Conservation (phyloP, 352 stramenopile genomes). For the Pythium aquatile region DNA sequence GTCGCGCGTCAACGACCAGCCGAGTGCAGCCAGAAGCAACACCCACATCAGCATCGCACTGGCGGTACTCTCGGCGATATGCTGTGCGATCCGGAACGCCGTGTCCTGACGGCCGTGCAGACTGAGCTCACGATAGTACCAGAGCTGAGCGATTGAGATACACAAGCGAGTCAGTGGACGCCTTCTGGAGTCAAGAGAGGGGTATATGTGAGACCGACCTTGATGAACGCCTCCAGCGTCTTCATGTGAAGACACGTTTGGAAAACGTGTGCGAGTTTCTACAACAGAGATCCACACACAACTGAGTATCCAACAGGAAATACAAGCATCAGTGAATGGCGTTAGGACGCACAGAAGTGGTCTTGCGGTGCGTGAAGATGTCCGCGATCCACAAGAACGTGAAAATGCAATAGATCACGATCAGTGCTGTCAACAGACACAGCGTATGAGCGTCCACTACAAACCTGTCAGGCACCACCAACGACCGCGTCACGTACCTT, state of each 20-base stretch:
- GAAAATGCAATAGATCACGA: slow-evolving; percentile 40
- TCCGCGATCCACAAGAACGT: slow-evolving; percentile 52
- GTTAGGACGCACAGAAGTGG: slow-evolving; percentile 33
- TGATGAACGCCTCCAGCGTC: slow-evolving; percentile 43
- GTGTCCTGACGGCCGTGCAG: slow-evolving; percentile 28
- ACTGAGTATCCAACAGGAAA: not conserved
- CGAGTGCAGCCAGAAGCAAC: slow-evolving; percentile 51
- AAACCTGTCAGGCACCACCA: not conserved
- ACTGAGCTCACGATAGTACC: slow-evolving; percentile 51
- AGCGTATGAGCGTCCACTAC: not conserved
- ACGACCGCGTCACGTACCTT: slow-evolving; percentile 26
- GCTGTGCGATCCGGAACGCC: slow-evolving; percentile 33
- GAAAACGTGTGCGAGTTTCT: slow-evolving; percentile 59
- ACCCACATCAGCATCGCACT: slow-evolving; percentile 43
- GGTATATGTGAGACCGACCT: slow-evolving; percentile 16
- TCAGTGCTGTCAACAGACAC: slow-evolving; percentile 30
- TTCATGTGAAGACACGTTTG: slow-evolving; percentile 53
- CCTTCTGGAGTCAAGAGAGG: not conserved
- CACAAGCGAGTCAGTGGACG: not conserved
- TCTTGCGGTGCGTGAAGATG: slow-evolving; percentile 39
- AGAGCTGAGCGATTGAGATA: slow-evolving; percentile 26
- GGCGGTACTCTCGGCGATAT: slow-evolving; percentile 38
- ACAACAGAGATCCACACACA: not conserved
- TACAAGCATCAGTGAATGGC: not conserved
- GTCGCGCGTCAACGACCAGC: slow-evolving; percentile 61